These are phyloP conservation scores for Verticillium dahliae DNA, from an alignment of 2,329 filamentous ascomycete species.

Conservation along the genomic window DNA sequence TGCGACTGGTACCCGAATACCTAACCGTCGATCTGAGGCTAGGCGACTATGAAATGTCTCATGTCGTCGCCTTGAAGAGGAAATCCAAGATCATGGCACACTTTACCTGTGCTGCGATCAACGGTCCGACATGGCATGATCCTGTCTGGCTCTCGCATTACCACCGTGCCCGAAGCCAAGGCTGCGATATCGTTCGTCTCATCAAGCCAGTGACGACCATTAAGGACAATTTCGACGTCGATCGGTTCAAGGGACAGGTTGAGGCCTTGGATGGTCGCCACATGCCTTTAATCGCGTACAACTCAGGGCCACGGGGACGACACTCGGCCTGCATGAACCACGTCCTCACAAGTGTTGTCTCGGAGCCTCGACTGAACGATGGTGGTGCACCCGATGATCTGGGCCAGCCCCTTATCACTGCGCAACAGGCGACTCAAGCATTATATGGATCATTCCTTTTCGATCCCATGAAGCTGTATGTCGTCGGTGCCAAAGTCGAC, in stretches of 20 bases:
- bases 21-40: conserved; percentile 55
- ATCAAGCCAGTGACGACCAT: conserved; percentile 48
- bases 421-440: conserved; percentile 56
- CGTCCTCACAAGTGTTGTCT: conserved; percentile 54
- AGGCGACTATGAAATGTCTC: conserved; percentile 40
- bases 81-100: conserved; percentile 57
- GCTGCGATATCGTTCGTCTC: conserved; percentile 57
- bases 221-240: conserved; percentile 58
- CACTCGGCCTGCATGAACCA: conserved; percentile 62
- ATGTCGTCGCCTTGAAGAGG: conserved; percentile 44
- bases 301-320: conserved; percentile 55
- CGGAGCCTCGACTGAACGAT: conserved; percentile 25
- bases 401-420: conserved; percentile 38
- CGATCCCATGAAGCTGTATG: conserved; percentile 65
- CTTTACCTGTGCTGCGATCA: conserved; percentile 31
- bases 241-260: conserved; percentile 45
- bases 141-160: conserved; percentile 50
- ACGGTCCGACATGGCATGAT: conserved; percentile 48
- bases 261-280: conserved; percentile 31
- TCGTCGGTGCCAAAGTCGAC: conserved; percentile 65
- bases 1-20: conserved; percentile 58
- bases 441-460: conserved; percentile 61
- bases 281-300: conserved; percentile 56
- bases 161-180: conserved; percentile 46
- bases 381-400: conserved; percentile 11